These are phyloP conservation scores for Leccinum subtestaceum DNA, from an alignment of 768 basidiomycete species.

Conservation along the genomic window DNA sequence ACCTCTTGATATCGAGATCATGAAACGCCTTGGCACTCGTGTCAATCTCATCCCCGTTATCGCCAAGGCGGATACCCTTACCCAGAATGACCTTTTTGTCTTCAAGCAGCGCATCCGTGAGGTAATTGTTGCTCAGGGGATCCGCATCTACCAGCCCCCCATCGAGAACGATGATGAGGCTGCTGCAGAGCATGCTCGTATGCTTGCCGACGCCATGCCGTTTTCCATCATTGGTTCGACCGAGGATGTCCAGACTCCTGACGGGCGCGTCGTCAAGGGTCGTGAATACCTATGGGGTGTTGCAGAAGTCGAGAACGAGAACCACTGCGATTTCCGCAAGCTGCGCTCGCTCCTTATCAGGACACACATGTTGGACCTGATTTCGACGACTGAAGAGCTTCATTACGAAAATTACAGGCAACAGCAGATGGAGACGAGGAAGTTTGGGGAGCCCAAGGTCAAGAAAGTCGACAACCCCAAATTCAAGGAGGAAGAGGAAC, in stretches of 20 bases:
- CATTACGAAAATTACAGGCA: slow-evolving; percentile 99
- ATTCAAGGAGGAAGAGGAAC: slow-evolving; percentile 99
- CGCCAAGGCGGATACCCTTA: slow-evolving; percentile 96
- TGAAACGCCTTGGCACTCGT: slow-evolving; percentile 97
- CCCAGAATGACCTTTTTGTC: slow-evolving; percentile 82
- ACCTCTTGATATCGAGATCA: slow-evolving; percentile 98
- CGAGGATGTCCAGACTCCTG: slow-evolving; percentile 86
- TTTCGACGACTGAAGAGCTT: slow-evolving; percentile 90
- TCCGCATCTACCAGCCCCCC: slow-evolving; percentile 92
- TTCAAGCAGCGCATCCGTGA: slow-evolving; percentile 97
- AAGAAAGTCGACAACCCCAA: slow-evolving; percentile 99
- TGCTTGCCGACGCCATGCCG: slow-evolving; percentile 88
- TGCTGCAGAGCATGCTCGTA: slow-evolving; percentile 82
- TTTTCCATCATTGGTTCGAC: slow-evolving; percentile 99
- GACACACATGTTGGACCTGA: slow-evolving; percentile 98
- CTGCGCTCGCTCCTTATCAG: slow-evolving; percentile 92
- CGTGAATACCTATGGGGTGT: slow-evolving; percentile 99
- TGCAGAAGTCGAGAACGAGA: slow-evolving; percentile 99
- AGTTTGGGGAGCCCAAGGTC: slow-evolving; percentile 97
- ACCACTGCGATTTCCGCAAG: slow-evolving; percentile 99
- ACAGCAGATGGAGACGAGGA: slow-evolving; percentile 99
- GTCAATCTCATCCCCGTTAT: slow-evolving; percentile 98
- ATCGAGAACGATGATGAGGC: slow-evolving; percentile 86
- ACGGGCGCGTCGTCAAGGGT: slow-evolving; percentile 93
- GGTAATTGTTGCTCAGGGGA: slow-evolving; percentile 86